phyloP scores from a whole-genome alignment of 371 early-diverging fungal species.

The Mucor mucedo region DNA sequence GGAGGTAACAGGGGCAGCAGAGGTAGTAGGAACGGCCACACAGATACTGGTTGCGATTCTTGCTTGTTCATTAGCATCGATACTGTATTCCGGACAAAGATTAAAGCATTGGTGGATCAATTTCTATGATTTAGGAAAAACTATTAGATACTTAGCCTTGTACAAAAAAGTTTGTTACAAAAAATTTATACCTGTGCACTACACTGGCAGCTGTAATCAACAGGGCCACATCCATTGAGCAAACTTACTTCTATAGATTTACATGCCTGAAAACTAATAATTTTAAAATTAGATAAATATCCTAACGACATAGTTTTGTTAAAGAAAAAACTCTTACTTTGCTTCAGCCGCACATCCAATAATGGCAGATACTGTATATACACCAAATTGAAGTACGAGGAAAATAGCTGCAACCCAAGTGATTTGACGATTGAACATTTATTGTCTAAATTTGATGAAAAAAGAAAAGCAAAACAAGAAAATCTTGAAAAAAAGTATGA shows the following conservation, averaged over 20 bases:
- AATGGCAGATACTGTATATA: conserved; percentile 15
- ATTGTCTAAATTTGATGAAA: not conserved
- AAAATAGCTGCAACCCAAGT: conserved; percentile 7
- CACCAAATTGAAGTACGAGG: conserved; percentile 18
- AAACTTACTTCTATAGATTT: conserved; percentile 28
- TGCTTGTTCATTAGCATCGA: conserved; percentile 30
- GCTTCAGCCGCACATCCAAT: conserved; percentile 38
- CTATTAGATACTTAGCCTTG: not conserved
- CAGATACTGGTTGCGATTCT: conserved; percentile 33
- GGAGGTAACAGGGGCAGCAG: conserved; percentile 7
- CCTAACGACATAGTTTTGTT: not conserved
- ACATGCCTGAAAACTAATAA: conserved; percentile 35
- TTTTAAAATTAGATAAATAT: not conserved
- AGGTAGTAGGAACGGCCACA: conserved; percentile 31
- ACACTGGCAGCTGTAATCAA: conserved; percentile 40
- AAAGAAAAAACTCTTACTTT: conserved; percentile 26
- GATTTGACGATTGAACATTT: conserved; percentile 1
- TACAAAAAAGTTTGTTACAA: not conserved
- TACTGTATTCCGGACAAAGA: conserved; percentile 35
- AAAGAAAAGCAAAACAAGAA: not conserved
- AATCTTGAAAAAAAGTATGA: not conserved
- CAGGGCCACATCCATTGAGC: conserved; percentile 28
- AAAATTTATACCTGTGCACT: conserved; percentile 26
- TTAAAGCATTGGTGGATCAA: conserved; percentile 38
- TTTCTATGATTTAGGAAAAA: conserved; percentile 11